Conservation (phyloP, 148 eudicot species). For the Diospyros kaki region DNA sequence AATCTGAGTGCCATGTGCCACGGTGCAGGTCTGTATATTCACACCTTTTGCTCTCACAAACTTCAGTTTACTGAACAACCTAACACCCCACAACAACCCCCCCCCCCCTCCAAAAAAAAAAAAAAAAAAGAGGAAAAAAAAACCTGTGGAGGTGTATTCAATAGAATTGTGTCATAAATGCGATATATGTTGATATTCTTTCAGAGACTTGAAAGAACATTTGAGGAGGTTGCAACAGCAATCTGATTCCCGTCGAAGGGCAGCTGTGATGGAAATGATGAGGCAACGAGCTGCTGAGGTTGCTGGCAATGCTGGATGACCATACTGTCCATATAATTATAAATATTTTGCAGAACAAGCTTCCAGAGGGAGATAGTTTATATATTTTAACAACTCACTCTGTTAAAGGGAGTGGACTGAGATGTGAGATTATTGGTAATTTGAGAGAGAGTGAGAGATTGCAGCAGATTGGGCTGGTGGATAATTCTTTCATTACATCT, state of each 20-base stretch:
- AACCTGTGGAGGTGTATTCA: neutral
- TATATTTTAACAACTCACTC: neutral
- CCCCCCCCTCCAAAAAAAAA: no score
- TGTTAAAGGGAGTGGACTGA: neutral
- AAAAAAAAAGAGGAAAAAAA: no score
- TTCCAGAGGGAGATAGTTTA: neutral
- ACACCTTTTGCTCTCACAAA: neutral
- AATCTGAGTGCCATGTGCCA: conserved; percentile 79
- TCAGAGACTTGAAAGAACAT: conserved; percentile 79
- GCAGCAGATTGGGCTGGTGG: conserved; percentile 1
- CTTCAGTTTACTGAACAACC: neutral
- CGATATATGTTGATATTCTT: neutral
- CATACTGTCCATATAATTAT: conserved; percentile 11
- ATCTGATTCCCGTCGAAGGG: conserved; percentile 84
- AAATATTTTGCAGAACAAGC: neutral
- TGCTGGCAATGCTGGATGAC: conserved; percentile 44
- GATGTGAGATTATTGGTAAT: neutral
- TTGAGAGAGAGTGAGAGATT: neutral
- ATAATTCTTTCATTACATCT: conserved; percentile 6
- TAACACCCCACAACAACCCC: no score
- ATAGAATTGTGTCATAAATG: no score
- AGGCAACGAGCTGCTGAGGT: conserved; percentile 95
- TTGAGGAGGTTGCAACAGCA: conserved; percentile 74
- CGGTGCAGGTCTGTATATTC: conserved; percentile 81
- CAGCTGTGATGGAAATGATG: conserved; percentile 98